Base-by-base conservation (phyloP, 2,329 filamentous ascomycete species). In the Rutstroemia sp. region DNA sequence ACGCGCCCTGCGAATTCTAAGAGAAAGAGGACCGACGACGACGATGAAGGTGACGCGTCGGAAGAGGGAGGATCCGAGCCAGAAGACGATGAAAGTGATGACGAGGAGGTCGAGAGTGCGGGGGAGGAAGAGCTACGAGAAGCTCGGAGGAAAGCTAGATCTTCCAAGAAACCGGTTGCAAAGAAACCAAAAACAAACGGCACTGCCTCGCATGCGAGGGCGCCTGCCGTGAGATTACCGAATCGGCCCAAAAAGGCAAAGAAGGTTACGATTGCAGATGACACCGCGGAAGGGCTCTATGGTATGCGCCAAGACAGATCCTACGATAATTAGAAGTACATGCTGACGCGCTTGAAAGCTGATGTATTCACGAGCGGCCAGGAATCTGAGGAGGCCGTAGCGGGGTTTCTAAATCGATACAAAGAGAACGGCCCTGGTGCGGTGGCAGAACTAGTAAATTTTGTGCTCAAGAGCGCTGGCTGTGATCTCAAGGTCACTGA, bases 401-500 rank as follows among this genome's bases (percentile, higher is more conserved):
- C 78, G 52, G 75, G 79, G 54, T 87, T 83, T 82, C 75, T 83
- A 58, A 73, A 76, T 57, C 77, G 76, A 58, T 87, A 85, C 65
- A 75, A 76, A 60, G 71, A 72, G 5, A 76, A 85, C 64, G 75
- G 78, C 59, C 74, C 77, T 16, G 73, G 71, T 27, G 81, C 82
- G 10, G 73, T 86, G 61, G 77, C 79, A 16, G 82, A 86, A 49
- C 72, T 87, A 54, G 78, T 88, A 64, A 87, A 87, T 71, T 85
- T 83, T 62, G 79, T 87, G 38, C 72, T 88, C 39, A 79, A 82
- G 66, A 81, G 88, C 60, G 84, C 92, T 18, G 94, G 94, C 30
- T 95, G 92, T 70, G 83, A 90, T 54, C 78, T 89, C 54, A 81
- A 87, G 63, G 82, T 99, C 54, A 87, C 86, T 9, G 80, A 82